These are phyloP conservation scores for Alternaria arborescens DNA, from an alignment of 2,329 filamentous ascomycete genomes.

Conservation along the genomic window DNA sequence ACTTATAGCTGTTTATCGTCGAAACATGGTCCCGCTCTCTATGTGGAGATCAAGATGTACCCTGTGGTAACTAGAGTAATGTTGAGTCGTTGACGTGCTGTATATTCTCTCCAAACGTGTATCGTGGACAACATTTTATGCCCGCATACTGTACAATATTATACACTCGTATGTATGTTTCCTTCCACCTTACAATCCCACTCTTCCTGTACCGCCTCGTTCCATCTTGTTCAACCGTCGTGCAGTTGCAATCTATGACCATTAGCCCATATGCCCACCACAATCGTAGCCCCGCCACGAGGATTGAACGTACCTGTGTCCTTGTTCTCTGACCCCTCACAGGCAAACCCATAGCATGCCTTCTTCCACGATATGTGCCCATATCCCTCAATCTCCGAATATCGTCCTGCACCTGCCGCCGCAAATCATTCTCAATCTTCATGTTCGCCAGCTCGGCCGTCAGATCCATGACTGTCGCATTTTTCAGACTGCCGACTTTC, in stretches of 20 bases:
- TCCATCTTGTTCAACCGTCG: slow-evolving; percentile 67
- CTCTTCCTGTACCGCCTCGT: slow-evolving; percentile 54
- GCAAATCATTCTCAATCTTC: slow-evolving; percentile 91
- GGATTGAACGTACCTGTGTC: slow-evolving; percentile 65
- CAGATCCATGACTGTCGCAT: slow-evolving; percentile 80
- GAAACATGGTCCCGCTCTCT: background rate
- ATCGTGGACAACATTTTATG: slow-evolving; percentile 22
- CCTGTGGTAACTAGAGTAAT: background rate
- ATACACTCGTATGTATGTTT: slow-evolving; percentile 29
- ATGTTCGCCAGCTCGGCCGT: slow-evolving; percentile 87
- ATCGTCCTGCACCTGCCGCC: slow-evolving; percentile 80
- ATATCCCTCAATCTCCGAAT: slow-evolving; percentile 89
- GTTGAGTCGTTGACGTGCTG: slow-evolving; percentile 3
- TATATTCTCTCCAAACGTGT: slow-evolving; percentile 6
- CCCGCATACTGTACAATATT: slow-evolving; percentile 35
- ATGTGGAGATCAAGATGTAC: background rate
- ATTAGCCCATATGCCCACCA: slow-evolving; percentile 20
- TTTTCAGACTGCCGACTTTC: slow-evolving; percentile 76
- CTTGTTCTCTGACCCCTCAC: slow-evolving; percentile 90
- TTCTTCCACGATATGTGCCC: slow-evolving; percentile 84
- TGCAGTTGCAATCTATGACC: slow-evolving; percentile 64
- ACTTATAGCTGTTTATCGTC: background rate
- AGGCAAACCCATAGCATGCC: slow-evolving; percentile 92
- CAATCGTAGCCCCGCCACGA: background rate
- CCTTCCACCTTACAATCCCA: slow-evolving; percentile 36